Base-by-base conservation (phyloP, 2,329 filamentous ascomycete species). In the Sporothrix protearum region DNA sequence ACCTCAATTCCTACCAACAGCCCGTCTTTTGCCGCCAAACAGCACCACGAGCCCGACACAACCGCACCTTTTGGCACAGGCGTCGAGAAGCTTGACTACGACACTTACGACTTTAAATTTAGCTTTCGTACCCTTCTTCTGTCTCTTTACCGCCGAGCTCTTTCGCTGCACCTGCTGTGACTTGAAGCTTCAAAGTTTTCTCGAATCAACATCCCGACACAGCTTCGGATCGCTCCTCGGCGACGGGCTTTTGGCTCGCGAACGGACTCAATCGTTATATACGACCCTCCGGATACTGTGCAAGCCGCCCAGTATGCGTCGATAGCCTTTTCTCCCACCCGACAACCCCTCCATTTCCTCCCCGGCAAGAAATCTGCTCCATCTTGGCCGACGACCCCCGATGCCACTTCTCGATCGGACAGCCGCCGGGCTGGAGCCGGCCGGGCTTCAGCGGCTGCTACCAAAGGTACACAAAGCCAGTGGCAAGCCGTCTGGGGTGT, bases 341-440 rank as follows among this genome's bases (percentile, higher is more conserved):
- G 42, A 61, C 42, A 39, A 64, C 7, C 57, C n/a, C 53, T 12
- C n/a, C 6, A 30, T 25, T 14, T 51, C 25, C n/a, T 10, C n/a
- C 6, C 22, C 30, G 28, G 30, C 55, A 19, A 25, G 39, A 12
- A 63, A 19, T 19, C 19, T 47, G 6, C 6, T 42, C 14, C 5
- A 16, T 25, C 25, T 22, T 64, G 39, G 22, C 57, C 30, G 68
- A 33, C 14, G 53, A 47, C 22, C 22, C n/a, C n/a, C n/a, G 63
- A 76, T 77, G 76, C 82, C 80, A 79, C 87, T 88, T 85, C 84
- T 88, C 76, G 86, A 88, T 82, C 84, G 85, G 83, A 86, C 86
- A 71, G 85, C 85, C 53, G 83, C 83, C 73, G 83, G 81, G 78
- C 79, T 88, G 79, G 86, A 88, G 83, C 83, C 85, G 79, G 84